phyloP scores from a whole-genome alignment of 805 yeast genomes.

The Maudiozyma saulgeensis region DNA sequence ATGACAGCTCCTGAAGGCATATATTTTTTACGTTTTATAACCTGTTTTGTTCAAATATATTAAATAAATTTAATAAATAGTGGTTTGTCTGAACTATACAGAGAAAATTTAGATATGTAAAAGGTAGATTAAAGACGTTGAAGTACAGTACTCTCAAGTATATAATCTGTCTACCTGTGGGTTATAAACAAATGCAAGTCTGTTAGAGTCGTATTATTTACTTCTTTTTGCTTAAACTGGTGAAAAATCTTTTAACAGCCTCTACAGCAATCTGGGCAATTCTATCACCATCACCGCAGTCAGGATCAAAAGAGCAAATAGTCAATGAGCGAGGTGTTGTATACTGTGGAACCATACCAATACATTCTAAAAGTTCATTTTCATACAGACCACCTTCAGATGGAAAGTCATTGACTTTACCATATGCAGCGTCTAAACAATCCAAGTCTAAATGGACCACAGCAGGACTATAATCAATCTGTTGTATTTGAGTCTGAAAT shows the following conservation, averaged over 20 bases:
- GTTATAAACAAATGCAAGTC: no score
- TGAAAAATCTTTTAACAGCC: neutral
- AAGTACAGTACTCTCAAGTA: no score
- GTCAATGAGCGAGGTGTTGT: neutral
- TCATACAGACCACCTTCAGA: neutral
- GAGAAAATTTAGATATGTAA: no score
- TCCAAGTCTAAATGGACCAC: conserved; percentile 1
- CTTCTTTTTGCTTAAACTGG: neutral
- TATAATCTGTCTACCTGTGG: no score
- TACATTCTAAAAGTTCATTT: neutral
- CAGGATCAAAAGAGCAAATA: conserved; percentile 1
- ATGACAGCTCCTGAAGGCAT: no score
- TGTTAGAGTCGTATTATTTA: no score
- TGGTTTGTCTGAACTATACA: no score
- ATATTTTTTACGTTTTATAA: no score
- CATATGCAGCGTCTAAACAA: neutral
- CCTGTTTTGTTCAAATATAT: no score
- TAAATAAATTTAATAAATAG: no score
- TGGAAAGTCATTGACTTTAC: neutral
- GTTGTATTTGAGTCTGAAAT: neutral
- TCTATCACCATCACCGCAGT: neutral
- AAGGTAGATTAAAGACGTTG: no score
- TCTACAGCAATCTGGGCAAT: neutral
- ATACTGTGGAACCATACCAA: neutral
- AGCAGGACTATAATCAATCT: neutral